Base-by-base conservation (phyloP, 805 yeast species). In the Starmerella bacillaris region DNA sequence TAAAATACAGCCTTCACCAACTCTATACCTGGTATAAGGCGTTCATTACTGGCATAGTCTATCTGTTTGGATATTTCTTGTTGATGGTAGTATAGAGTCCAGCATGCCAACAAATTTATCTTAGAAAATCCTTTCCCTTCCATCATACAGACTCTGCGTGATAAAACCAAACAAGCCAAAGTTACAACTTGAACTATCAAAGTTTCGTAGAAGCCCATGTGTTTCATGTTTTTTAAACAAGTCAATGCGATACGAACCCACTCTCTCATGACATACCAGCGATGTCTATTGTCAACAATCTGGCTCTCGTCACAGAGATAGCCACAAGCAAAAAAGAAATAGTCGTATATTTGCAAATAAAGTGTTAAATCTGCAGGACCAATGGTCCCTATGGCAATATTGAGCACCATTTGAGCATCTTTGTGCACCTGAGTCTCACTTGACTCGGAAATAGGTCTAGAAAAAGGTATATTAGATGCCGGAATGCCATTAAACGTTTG, bases 221-320 rank as follows among this genome's bases (percentile, higher is more conserved):
- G 3, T n/a, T 14, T 20, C 8, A 27, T 19, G 14, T 36, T 19
- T 15, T 8, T 12, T 15, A 31, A 4, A 6, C 34, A 8, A 7
- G 18, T 17, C 6, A 33, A 37, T 3, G 34, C 40, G 3, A 40
- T 31, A 9, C 38, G 28, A 7, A 31, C 21, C 46, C 46, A 42
- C 27, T 33, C 33, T 11, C 30, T 35, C 4, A 34, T 24, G 5
- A 38, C 40, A 9, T 27, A 27, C n/a, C 21, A 21, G 12, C 32
- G 27, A 18, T 34, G 31, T 8, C 9, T 11, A 7, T 18, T 17
- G 19, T 35, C 40, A 3, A 37, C 34, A 12, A 42, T 42, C 27
- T 40, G 30, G 16, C 46, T 35, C 30, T 42, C 45, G 21, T 42
- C 46, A 26, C 37, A 32, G 4, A 38, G 35, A 18, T 17, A 34